Evolutionary conservation across 2,329 filamentous ascomycete species (phyloP).

Genomic region (Venturia oleaginea): DNA sequence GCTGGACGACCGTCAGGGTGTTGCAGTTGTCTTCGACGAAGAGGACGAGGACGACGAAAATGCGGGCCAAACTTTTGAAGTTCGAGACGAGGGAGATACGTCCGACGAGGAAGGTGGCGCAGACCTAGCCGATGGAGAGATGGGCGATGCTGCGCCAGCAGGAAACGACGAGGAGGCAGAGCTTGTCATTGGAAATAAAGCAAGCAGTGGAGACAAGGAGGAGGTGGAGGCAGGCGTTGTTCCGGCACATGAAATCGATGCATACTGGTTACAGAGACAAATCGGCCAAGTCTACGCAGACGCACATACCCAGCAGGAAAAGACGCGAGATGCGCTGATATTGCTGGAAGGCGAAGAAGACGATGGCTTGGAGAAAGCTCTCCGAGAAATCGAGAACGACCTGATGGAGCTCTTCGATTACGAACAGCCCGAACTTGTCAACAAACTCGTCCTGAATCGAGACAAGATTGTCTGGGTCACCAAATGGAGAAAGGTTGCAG

Average conservation of each 20-base stretch:
- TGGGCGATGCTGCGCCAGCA: constrained; percentile 34
- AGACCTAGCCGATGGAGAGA: constrained; percentile 41
- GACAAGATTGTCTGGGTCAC: constrained; percentile 97
- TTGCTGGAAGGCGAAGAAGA: constrained; percentile 70
- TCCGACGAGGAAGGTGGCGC: constrained; percentile 67
- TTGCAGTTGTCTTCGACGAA: constrained; percentile 94
- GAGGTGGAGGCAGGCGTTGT: constrained; percentile 42
- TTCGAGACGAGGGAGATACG: constrained; percentile 69
- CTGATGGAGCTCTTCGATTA: constrained; percentile 98
- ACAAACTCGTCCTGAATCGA: constrained; percentile 81
- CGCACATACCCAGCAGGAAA: constrained; percentile 86
- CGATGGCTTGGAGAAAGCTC: constrained; percentile 70
- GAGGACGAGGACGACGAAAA: constrained; percentile 74
- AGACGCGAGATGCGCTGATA: constrained; percentile 73
- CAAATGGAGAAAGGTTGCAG: constrained; percentile 71
- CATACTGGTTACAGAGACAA: constrained; percentile 92
- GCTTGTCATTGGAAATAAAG: constrained; percentile 70
- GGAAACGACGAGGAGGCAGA: constrained; percentile 53
- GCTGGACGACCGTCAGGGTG: constrained; percentile 88
- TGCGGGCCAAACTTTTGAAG: constrained; percentile 68
- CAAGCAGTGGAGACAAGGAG: constrained; percentile 33
- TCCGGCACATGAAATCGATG: constrained; percentile 83
- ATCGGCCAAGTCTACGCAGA: constrained; percentile 84
- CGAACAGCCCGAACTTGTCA: constrained; percentile 86
- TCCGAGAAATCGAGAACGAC: constrained; percentile 95